Percentiles rank a stretch among this genome's conserved stretches.
Evolutionary conservation across 2,329 filamentous ascomycete genomes (phyloP).

Genomic region (Aspergillus sp.): DNA sequence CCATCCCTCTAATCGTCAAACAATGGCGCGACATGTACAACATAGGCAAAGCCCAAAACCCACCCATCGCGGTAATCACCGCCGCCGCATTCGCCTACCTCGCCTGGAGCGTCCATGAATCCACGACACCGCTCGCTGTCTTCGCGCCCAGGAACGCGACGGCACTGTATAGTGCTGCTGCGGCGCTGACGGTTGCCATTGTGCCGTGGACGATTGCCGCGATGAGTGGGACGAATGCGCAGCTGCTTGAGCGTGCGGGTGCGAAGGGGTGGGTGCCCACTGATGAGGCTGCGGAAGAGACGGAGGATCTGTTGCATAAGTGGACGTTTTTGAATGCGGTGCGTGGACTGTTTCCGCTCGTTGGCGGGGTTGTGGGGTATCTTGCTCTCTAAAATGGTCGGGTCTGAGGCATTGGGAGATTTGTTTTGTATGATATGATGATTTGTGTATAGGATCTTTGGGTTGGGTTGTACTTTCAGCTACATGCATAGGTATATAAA

Average conservation of each 20-base stretch:
- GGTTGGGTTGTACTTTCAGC: too few relatives aligned
- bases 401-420: too few relatives aligned
- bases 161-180: conserved; percentile 33
- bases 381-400: background rate
- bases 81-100: conserved; percentile 34
- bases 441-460: background rate
- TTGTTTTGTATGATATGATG: background rate
- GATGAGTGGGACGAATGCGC: conserved; percentile 37
- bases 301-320: conserved; percentile 17
- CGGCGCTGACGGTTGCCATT: conserved; percentile 35
- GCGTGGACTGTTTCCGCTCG: conserved; percentile 20
- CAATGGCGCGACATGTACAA: conserved; percentile 29
- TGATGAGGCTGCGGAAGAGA: conserved; percentile 20
- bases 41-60: conserved; percentile 30
- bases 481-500: too few relatives aligned
- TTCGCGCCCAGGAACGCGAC: conserved; percentile 17
- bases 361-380: conserved; percentile 20
- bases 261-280: conserved; percentile 9
- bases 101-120: conserved; percentile 31
- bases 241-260: conserved; percentile 26
- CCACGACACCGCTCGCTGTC: conserved; percentile 19
- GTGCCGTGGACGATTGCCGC: conserved; percentile 37
- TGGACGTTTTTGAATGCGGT: conserved; percentile 24
- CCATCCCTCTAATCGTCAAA: conserved; percentile 17
- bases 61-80: conserved; percentile 28